Evolutionary conservation across 2,329 filamentous ascomycete species (phyloP).

Genomic region (Aspergillus costaricaensis): DNA sequence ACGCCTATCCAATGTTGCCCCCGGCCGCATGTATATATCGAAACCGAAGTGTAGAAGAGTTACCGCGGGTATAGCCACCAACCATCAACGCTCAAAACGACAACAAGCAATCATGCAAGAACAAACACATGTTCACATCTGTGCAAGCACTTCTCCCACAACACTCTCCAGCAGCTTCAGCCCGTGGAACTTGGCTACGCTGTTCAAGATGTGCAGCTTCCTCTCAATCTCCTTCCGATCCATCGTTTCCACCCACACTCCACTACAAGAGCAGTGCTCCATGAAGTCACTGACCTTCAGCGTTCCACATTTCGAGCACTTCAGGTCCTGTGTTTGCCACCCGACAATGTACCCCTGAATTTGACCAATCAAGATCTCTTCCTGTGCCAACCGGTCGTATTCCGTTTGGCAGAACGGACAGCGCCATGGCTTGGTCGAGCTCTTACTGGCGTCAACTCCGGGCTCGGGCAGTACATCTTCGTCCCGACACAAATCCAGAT

Average conservation of each 20-base stretch:
- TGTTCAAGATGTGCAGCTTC: constrained; percentile 68
- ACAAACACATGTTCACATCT: constrained; percentile 34
- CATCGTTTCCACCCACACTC: constrained; percentile 75
- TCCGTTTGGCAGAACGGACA: constrained; percentile 75
- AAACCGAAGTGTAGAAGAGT: neutral
- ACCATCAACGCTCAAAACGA: constrained; percentile 6
- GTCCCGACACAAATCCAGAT: constrained; percentile 91
- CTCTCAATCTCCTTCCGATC: constrained; percentile 66
- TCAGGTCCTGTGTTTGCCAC: constrained; percentile 88
- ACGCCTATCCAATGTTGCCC: constrained; percentile 3
- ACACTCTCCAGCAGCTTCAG: constrained; percentile 79
- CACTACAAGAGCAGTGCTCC: constrained; percentile 93
- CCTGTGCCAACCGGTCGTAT: constrained; percentile 76
- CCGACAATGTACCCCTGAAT: constrained; percentile 74
- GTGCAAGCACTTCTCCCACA: constrained; percentile 63
- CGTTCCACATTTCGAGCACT: constrained; percentile 69
- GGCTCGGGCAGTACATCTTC: constrained; percentile 69
- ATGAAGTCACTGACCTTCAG: constrained; percentile 88
- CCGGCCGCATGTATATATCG: constrained; percentile 3
- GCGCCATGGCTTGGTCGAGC: constrained; percentile 61
- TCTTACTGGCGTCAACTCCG: constrained; percentile 31
- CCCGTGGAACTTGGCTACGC: constrained; percentile 76
- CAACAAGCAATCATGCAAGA: constrained; percentile 14
- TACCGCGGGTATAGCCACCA: constrained; percentile 5
- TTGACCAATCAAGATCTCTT: constrained; percentile 76